Conservation (phyloP, 495 filamentous ascomycete genomes). For the Letharia lupina region DNA sequence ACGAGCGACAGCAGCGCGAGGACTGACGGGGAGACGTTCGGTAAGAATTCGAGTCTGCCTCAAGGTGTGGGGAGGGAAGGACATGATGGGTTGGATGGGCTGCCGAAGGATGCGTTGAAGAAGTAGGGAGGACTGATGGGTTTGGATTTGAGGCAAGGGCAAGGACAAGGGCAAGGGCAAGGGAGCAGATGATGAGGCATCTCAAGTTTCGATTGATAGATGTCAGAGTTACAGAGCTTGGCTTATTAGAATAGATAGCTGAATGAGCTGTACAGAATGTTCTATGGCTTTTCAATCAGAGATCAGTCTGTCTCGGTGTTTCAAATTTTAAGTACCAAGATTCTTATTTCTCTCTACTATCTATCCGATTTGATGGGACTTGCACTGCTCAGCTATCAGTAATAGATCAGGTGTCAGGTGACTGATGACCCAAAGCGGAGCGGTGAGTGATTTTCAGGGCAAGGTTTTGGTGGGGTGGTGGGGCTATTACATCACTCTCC, state of each 20-base stretch:
- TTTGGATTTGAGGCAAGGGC: background rate
- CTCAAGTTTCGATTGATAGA: too few species aligned
- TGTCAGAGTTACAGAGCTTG: background rate
- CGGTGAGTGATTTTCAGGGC: constrained; percentile 15
- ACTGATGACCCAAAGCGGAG: background rate
- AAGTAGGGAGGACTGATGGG: constrained; percentile 17
- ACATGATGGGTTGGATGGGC: constrained; percentile 41
- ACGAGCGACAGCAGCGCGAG: constrained; percentile 52
- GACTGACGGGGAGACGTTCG: constrained; percentile 35
- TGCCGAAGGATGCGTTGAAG: constrained; percentile 45
- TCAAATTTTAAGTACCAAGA: background rate
- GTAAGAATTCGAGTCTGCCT: constrained; percentile 35
- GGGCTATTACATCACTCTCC: constrained; percentile 10
- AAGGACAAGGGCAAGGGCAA: background rate
- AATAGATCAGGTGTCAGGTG: background rate
- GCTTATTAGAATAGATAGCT: background rate
- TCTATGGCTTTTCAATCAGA: background rate
- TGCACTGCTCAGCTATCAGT: background rate
- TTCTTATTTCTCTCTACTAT: background rate
- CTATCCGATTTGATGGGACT: background rate
- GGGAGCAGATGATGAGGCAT: background rate
- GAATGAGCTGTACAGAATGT: background rate
- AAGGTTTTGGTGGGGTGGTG: constrained; percentile 10
- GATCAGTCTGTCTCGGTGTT: background rate
- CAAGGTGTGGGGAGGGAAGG: constrained; percentile 45